Evolutionary conservation across 2,329 filamentous ascomycete species (phyloP).

Genomic region (Clathrospora elynae): DNA sequence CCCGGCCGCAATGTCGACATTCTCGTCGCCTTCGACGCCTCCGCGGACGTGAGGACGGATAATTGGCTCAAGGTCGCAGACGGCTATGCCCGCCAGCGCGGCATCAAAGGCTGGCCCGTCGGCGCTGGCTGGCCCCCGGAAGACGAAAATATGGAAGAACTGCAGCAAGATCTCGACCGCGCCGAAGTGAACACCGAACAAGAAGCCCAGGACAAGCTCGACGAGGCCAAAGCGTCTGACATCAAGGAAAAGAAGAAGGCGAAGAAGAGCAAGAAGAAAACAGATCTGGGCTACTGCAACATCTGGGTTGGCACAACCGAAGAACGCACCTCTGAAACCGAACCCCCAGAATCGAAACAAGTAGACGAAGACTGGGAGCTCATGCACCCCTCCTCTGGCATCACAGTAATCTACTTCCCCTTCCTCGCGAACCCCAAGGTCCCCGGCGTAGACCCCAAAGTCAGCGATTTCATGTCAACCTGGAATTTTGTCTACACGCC

Average conservation of each 20-base stretch:
- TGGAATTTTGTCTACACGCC: constrained; percentile 99
- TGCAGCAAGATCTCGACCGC: constrained; percentile 67
- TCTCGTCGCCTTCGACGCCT: constrained; percentile 90
- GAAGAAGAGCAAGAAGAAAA: constrained; percentile 43
- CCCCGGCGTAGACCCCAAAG: constrained; percentile 79
- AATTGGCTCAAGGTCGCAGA: constrained; percentile 97
- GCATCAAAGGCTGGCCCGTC: constrained; percentile 91
- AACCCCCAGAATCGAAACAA: constrained; percentile 60
- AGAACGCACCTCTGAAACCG: constrained; percentile 65
- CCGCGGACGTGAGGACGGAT: constrained; percentile 87
- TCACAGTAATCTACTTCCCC: constrained; percentile 89
- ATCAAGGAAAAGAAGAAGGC: constrained; percentile 27
- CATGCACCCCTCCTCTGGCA: constrained; percentile 77
- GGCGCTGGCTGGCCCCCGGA: constrained; percentile 88
- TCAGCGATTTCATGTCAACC: constrained; percentile 85
- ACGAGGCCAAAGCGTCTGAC: constrained; percentile 56
- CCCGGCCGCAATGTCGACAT: constrained; percentile 88
- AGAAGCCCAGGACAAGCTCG: constrained; percentile 68
- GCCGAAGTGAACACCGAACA: constrained; percentile 66
- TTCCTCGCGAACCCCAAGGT: constrained; percentile 82
- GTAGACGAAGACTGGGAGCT: constrained; percentile 69
- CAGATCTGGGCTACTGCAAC: constrained; percentile 82
- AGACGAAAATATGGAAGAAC: constrained; percentile 63
- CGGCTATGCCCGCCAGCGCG: constrained; percentile 87
- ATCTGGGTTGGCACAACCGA: constrained; percentile 89